Evolutionary conservation across 1,284 basidiomycete species (phyloP), one percentile per base, ranked within the genome.

Genomic region (Crucibulum parvulum): DNA sequence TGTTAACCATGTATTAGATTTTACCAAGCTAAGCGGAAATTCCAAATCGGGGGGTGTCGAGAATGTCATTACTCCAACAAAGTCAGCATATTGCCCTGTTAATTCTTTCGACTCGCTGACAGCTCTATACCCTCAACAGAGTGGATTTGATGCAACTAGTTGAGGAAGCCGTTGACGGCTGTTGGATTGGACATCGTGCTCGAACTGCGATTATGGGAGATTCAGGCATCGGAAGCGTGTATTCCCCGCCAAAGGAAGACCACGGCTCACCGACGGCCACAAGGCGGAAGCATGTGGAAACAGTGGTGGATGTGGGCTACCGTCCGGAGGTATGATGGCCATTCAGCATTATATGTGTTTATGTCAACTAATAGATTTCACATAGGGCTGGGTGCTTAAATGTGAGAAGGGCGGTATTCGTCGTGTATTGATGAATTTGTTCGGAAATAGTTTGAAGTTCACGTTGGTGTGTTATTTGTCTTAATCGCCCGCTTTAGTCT

Each of bases 1-100:
- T 3, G 96, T 99, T 59, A 98, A 98, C 72, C 96, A 99, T 69
- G 96, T 99, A 6, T 82, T 99, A 39, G 96, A 98, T 75, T 98
- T 97, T 72, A 98, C 96, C 38, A 98, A 98, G 73, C 84, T 98
- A 18, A 96, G 93, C 69, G 95, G 95, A n/a, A 92, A 91, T 65
- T 82, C 89, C 45, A 93, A 92, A 72, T 82, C 86, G 2, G 90
- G 90, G 41, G 90, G 88, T 51, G 87, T 89, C 6, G 91, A 91
- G 70, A 88, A 91, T 66, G 84, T 87, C 53, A 93, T 95, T 61
- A 81, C 85, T 34, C 84, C 85, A n/a, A 84, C 84, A 64, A 86
- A 82, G 91, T 90, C 54, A 61, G 83, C 78, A 51, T 11, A 36
- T 51, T 56, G 9, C 9, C 10, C 15, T 16, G 16, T 53, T 16